A percentile compares a stretch with the other conserved stretches of the same genome.
phyloP scores from a whole-genome alignment of 345 rosid genomes.

The Moricandia moricandioides region DNA sequence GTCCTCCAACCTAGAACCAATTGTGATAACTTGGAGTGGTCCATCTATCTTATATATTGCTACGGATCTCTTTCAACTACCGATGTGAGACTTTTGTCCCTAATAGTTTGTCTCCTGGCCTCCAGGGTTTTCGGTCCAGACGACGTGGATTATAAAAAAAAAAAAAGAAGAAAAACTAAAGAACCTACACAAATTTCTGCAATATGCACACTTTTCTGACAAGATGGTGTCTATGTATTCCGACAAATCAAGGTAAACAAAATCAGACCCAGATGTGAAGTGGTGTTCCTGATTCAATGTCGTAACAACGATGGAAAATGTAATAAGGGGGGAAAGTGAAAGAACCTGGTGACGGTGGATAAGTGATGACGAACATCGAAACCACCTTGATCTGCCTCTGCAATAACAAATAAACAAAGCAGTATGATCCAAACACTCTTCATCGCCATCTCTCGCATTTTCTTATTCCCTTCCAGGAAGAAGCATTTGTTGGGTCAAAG shows the following conservation, averaged over 20 bases:
- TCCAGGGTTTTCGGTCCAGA: too few relatives aligned
- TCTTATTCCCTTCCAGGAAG: conserved; percentile 3
- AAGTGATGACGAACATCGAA: conserved; percentile 76
- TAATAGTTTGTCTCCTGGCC: too few relatives aligned
- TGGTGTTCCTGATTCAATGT: conserved; percentile 5
- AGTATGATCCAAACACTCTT: conserved; percentile 23
- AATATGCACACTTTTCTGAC: background rate
- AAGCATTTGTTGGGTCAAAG: background rate
- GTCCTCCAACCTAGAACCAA: too few relatives aligned
- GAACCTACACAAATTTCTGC: background rate
- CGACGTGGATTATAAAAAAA: too few relatives aligned
- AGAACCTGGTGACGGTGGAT: conserved; percentile 66
- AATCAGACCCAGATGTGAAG: background rate
- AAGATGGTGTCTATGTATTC: too few relatives aligned
- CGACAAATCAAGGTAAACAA: background rate
- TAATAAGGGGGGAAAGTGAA: background rate
- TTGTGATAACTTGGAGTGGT: too few relatives aligned
- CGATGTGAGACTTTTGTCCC: too few relatives aligned
- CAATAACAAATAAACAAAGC: conserved; percentile 24
- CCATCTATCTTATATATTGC: too few relatives aligned
- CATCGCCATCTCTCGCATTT: conserved; percentile 29
- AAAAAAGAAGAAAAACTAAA: too few relatives aligned
- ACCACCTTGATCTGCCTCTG: conserved; percentile 41
- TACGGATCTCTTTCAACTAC: too few relatives aligned
- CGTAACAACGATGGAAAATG: background rate